phyloP scores from a whole-genome alignment of 116 monocot species.

The Iris pallida region DNA sequence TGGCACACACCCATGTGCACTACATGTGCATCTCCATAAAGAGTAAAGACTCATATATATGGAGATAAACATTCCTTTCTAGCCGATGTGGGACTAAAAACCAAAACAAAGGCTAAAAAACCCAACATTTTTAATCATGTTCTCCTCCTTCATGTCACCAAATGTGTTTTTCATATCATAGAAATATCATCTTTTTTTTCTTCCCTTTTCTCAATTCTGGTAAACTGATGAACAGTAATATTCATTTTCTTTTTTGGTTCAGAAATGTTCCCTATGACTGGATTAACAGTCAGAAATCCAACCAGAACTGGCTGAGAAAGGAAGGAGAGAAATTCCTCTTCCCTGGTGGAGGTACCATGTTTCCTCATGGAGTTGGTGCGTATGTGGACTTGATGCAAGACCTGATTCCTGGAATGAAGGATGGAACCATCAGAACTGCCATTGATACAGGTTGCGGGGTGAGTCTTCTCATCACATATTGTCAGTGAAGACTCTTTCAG shows the following conservation, averaged over 20 bases:
- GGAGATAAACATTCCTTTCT: no score
- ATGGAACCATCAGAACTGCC: constrained; percentile 75
- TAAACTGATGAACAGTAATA: constrained; percentile 1
- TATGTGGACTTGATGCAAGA: constrained; percentile 79
- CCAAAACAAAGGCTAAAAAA: no score
- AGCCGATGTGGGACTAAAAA: no score
- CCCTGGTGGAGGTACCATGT: constrained; percentile 94
- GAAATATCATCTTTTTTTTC: neutral
- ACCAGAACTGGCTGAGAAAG: constrained; percentile 85
- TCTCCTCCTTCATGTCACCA: neutral
- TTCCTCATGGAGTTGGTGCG: constrained; percentile 71
- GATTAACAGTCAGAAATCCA: constrained; percentile 85
- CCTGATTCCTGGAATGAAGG: constrained; percentile 86
- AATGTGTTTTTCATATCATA: neutral
- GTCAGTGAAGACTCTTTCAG: neutral
- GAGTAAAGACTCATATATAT: no score
- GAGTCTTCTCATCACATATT: constrained; percentile 15
- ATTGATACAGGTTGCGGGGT: constrained; percentile 90
- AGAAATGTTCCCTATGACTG: constrained; percentile 92
- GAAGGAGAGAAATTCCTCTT: constrained; percentile 85
- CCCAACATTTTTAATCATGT: neutral
- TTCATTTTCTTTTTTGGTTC: constrained; percentile 1
- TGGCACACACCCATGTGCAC: no score
- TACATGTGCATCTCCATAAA: no score
- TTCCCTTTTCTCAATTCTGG: neutral